These are phyloP conservation scores for Solanum neorickii DNA, from an alignment of 257 asterid genomes.

Conservation along the genomic window DNA sequence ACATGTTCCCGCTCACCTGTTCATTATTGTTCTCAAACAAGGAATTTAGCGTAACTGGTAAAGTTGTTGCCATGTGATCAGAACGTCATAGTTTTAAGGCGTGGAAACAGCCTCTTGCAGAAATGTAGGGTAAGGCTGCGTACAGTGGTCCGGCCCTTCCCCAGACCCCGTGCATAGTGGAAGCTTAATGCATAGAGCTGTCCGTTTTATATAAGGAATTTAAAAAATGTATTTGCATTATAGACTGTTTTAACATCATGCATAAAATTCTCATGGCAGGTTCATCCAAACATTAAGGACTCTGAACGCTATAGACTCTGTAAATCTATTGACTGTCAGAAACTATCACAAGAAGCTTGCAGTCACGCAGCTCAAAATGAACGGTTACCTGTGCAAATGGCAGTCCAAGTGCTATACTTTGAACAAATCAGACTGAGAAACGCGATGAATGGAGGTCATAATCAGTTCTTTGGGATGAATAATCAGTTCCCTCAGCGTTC, in stretches of 20 bases:
- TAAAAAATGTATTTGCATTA: not conserved
- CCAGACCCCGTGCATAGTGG: not conserved
- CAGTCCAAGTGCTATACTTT: constrained; percentile 88
- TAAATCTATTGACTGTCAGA: constrained; percentile 81
- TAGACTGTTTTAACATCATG: not conserved
- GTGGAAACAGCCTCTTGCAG: not conserved
- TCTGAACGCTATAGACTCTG: constrained; percentile 76
- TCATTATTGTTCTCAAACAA: not conserved
- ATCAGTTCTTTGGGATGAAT: constrained; percentile 48
- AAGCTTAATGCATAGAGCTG: not conserved
- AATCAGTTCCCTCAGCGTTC: constrained; percentile 66
- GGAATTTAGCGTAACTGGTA: not conserved
- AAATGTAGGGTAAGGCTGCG: not conserved
- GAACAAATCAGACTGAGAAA: constrained; percentile 84
- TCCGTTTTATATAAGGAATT: not conserved
- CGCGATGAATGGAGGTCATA: constrained; percentile 82
- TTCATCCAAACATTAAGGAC: constrained; percentile 87
- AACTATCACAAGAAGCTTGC: constrained; percentile 91
- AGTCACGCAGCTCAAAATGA: constrained; percentile 99
- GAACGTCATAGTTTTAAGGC: not conserved
- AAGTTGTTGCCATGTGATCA: not conserved
- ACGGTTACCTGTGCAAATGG: constrained; percentile 88
- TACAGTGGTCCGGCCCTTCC: not conserved
- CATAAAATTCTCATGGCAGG: constrained; percentile 30
- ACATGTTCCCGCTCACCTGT: not conserved